Conservation (phyloP, 2,329 filamentous ascomycete species). For the Tympanopsis confertula region DNA sequence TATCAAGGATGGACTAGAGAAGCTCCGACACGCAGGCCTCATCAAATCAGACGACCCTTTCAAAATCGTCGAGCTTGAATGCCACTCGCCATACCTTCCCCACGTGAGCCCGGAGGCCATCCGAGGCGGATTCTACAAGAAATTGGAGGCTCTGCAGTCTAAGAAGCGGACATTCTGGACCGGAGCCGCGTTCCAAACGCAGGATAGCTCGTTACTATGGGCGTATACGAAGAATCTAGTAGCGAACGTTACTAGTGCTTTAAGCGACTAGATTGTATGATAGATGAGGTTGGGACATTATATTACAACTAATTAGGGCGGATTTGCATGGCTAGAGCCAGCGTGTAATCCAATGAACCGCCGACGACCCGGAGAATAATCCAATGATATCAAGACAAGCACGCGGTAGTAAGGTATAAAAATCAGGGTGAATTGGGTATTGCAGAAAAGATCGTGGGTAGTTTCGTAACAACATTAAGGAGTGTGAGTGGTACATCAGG, state of each 20-base stretch:
- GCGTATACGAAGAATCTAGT: not conserved
- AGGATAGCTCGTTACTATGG: not conserved
- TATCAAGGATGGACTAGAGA: not conserved
- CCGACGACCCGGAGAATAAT: too few relatives aligned
- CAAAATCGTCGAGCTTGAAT: conserved; percentile 5
- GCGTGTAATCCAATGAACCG: too few relatives aligned
- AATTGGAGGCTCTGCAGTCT: conserved; percentile 24
- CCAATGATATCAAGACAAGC: too few relatives aligned
- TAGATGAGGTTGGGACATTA: too few relatives aligned
- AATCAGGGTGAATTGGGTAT: too few relatives aligned
- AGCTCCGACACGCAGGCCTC: not conserved
- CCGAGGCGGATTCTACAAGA: conserved; percentile 18
- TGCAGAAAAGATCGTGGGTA: too few relatives aligned
- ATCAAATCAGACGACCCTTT: conserved; percentile 7
- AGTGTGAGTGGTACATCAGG: too few relatives aligned
- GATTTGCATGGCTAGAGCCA: too few relatives aligned
- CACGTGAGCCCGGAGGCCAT: conserved; percentile 15
- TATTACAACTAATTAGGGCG: too few relatives aligned
- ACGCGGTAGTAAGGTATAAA: too few relatives aligned
- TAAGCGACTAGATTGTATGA: too few relatives aligned
- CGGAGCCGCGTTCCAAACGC: conserved; percentile 11
- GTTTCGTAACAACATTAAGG: too few relatives aligned
- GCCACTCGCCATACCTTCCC: conserved; percentile 15
- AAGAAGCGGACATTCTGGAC: conserved; percentile 25
- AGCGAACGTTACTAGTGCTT: conserved; percentile 7